These are phyloP conservation scores for Bipolaris gigantea DNA, from an alignment of 2,329 filamentous ascomycete genomes.

Conservation along the genomic window DNA sequence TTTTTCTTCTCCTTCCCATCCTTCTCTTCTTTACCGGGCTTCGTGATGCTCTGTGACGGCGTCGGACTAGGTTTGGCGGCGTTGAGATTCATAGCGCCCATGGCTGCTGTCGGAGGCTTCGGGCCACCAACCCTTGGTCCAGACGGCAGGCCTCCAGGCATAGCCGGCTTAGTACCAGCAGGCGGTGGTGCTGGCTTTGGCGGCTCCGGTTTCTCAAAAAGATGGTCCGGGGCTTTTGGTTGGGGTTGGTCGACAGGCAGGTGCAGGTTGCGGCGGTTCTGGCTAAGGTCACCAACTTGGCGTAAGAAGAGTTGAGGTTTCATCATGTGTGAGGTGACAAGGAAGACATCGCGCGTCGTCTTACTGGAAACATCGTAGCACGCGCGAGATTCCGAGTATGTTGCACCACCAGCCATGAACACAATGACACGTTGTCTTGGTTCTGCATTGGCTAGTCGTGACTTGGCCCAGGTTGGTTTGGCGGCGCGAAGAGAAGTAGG, in stretches of 20 bases:
- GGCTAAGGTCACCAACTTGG: conserved; percentile 78
- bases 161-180: conserved; percentile 45
- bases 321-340: conserved; percentile 90
- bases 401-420: conserved; percentile 94
- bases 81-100: conserved; percentile 40
- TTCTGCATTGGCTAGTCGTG: conserved; percentile 72
- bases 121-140: conserved; percentile 31
- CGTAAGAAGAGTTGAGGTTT: conserved; percentile 80
- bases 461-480: conserved; percentile 93
- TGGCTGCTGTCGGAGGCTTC: conserved; percentile 40
- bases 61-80: conserved; percentile 21
- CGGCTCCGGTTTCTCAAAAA: conserved; percentile 73
- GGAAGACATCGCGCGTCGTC: conserved; percentile 78
- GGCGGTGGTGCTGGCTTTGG: conserved; percentile 58
- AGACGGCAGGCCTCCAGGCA: conserved; percentile 35
- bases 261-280: conserved; percentile 73
- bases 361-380: conserved; percentile 84
- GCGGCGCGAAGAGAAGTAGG: conserved; percentile 78
- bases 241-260: conserved; percentile 80
- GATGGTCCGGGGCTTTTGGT: conserved; percentile 79
- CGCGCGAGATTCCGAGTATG: conserved; percentile 82
- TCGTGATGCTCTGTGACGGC: conserved; percentile 20
- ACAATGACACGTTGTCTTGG: conserved; percentile 89
- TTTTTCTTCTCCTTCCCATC: conserved; percentile 49
- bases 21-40: conserved; percentile 29